Conservation (phyloP, 2,329 filamentous ascomycete genomes). For the Stagonosporopsis vannaccii region DNA sequence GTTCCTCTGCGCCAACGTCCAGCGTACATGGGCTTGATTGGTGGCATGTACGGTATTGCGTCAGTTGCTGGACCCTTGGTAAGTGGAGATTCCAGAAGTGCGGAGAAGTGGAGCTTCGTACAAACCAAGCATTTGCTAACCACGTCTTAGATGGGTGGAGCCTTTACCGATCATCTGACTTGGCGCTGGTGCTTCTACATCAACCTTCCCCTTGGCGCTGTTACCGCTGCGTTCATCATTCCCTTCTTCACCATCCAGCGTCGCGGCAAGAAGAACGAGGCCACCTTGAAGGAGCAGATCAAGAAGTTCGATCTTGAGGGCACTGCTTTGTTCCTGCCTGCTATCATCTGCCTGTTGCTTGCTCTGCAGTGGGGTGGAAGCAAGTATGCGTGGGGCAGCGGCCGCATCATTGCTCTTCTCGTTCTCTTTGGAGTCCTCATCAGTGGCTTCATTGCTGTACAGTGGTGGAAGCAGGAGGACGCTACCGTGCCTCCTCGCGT, state of each 20-base stretch:
- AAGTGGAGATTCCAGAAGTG: conserved; percentile 25
- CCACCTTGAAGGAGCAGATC: conserved; percentile 49
- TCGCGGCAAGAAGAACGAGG: conserved; percentile 42
- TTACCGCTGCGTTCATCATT: conserved; percentile 53
- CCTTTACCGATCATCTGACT: conserved; percentile 54
- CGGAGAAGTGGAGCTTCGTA: conserved; percentile 12
- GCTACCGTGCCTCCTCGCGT: conserved; percentile 58
- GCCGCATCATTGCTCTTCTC: conserved; percentile 56
- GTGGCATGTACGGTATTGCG: conserved; percentile 59
- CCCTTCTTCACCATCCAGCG: conserved; percentile 49
- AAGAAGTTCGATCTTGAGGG: conserved; percentile 58
- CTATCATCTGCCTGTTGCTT: conserved; percentile 57
- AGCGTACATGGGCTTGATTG: conserved; percentile 58
- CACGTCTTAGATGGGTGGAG: conserved; percentile 51
- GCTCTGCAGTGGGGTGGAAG: conserved; percentile 61
- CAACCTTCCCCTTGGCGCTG: conserved; percentile 60
- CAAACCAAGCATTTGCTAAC: conserved; percentile 33
- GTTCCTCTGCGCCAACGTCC: conserved; percentile 57
- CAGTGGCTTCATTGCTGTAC: conserved; percentile 52
- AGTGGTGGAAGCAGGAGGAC: conserved; percentile 54
- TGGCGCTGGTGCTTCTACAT: conserved; percentile 58
- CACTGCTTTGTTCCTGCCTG: conserved; percentile 53
- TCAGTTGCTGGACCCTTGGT: conserved; percentile 57
- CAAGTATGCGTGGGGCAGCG: conserved; percentile 56
- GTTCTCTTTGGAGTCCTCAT: conserved; percentile 55